Percentiles rank a stretch among this genome's conserved stretches.
Conservation (phyloP, 768 basidiomycete genomes). For the Suillus cothurnatus region DNA sequence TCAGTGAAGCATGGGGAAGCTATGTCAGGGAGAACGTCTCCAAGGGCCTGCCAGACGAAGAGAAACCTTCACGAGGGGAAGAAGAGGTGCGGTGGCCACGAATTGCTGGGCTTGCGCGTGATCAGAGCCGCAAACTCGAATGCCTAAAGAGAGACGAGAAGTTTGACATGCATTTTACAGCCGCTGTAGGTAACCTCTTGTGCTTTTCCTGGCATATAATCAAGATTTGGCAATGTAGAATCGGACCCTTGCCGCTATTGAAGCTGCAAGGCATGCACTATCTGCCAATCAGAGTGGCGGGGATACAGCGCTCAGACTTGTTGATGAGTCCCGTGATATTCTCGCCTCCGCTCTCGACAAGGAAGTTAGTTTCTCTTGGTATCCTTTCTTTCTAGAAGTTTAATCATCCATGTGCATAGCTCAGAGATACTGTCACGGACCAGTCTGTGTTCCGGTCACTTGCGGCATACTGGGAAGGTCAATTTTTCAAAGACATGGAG, state of each 20-base stretch:
- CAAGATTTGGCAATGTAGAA: conserved; percentile 37
- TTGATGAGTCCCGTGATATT: conserved; percentile 78
- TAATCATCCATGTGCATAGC: conserved; percentile 41
- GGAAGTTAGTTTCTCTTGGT: conserved; percentile 49
- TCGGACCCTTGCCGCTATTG: conserved; percentile 55
- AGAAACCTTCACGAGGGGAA: conserved; percentile 49
- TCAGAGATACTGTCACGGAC: conserved; percentile 80
- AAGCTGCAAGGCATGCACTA: conserved; percentile 46
- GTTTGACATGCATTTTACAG: conserved; percentile 84
- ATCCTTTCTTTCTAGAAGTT: conserved; percentile 11
- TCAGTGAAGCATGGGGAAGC: conserved; percentile 63
- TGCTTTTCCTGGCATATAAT: conserved; percentile 14
- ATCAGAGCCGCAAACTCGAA: conserved; percentile 68
- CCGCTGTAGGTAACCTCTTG: conserved; percentile 58
- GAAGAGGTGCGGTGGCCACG: conserved; percentile 58
- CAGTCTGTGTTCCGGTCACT: conserved; percentile 82
- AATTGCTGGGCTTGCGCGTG: conserved; percentile 49
- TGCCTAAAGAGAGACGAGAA: conserved; percentile 85
- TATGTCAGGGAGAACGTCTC: conserved; percentile 66
- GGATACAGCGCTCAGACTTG: conserved; percentile 55
- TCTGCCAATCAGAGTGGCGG: conserved; percentile 41
- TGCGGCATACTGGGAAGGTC: conserved; percentile 85
- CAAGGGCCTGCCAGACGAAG: conserved; percentile 58
- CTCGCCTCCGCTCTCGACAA: conserved; percentile 73
- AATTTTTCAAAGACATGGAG: conserved; percentile 92